phyloP scores from a whole-genome alignment of 2,329 filamentous ascomycete genomes.

The Kalmusia sp. region DNA sequence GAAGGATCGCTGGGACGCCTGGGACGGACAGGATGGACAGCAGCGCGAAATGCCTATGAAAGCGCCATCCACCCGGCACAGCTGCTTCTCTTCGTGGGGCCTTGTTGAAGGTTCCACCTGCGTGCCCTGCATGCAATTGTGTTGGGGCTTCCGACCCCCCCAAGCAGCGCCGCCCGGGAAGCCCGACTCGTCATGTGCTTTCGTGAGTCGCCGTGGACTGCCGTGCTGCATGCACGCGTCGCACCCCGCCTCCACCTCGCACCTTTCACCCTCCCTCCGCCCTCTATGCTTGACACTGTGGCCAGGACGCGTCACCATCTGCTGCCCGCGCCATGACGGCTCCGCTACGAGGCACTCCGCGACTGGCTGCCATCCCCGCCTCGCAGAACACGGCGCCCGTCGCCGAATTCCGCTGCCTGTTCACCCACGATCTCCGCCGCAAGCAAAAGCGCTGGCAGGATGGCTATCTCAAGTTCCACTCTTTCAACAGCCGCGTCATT shows the following conservation, averaged over 20 bases:
- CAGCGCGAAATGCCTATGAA: too few species aligned
- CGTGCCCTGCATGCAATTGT: background rate
- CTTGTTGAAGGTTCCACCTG: background rate
- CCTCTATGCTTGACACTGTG: background rate
- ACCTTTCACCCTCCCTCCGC: slow-evolving; percentile 7
- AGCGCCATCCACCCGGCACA: background rate
- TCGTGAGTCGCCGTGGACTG: slow-evolving; percentile 1
- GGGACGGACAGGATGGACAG: too few species aligned
- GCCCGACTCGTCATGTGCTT: slow-evolving; percentile 9
- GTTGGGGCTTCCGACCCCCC: too few species aligned
- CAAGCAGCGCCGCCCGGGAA: too few species aligned
- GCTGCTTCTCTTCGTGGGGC: slow-evolving; percentile 4
- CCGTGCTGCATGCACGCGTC: slow-evolving; percentile 16
- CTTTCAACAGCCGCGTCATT: slow-evolving; percentile 91
- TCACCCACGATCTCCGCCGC: slow-evolving; percentile 81
- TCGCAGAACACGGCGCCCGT: slow-evolving; percentile 75
- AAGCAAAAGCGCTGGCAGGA: slow-evolving; percentile 96
- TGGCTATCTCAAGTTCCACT: slow-evolving; percentile 85
- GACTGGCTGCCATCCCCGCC: slow-evolving; percentile 48
- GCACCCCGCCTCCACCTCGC: slow-evolving; percentile 4
- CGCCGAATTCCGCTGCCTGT: slow-evolving; percentile 83
- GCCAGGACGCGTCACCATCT: slow-evolving; percentile 16
- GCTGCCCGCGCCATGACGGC: slow-evolving; percentile 32
- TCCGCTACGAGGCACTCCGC: slow-evolving; percentile 28
- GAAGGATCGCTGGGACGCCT: too few species aligned